These are phyloP conservation scores for Nigrospora sphaerica DNA, from an alignment of 2,329 filamentous ascomycete genomes.

Conservation along the genomic window DNA sequence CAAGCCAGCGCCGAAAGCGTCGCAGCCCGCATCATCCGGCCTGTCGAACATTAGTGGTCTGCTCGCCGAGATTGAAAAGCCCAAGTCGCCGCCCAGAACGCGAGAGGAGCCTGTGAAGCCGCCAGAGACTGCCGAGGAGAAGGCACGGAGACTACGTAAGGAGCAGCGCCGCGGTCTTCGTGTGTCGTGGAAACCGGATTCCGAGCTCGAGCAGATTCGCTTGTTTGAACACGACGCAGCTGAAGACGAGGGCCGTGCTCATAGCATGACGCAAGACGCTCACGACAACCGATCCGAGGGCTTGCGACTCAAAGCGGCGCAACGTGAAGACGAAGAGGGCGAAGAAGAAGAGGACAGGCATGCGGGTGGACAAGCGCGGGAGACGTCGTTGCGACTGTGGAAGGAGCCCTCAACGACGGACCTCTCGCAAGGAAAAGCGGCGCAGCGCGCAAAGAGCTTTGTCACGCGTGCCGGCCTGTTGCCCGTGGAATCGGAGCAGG, in stretches of 20 bases:
- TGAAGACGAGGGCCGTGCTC: slow-evolving; percentile 61
- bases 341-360: slow-evolving; percentile 47
- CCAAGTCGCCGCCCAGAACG: slow-evolving; percentile 40
- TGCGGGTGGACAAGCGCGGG: slow-evolving; percentile 52
- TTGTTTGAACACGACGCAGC: slow-evolving; percentile 66
- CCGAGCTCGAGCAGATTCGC: slow-evolving; percentile 58
- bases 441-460: slow-evolving; percentile 40
- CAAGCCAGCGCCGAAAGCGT: slow-evolving; percentile 35
- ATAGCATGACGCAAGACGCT: slow-evolving; percentile 64
- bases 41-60: slow-evolving; percentile 47
- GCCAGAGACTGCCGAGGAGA: slow-evolving; percentile 62
- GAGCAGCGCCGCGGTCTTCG: slow-evolving; percentile 63
- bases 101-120: slow-evolving; percentile 36
- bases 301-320: slow-evolving; percentile 38
- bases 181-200: slow-evolving; percentile 64
- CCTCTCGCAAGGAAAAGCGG: slow-evolving; percentile 38
- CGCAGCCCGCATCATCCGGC: slow-evolving; percentile 23
- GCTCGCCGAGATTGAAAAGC: slow-evolving; percentile 42
- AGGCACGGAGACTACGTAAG: slow-evolving; percentile 61
- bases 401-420: slow-evolving; percentile 38
- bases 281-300: slow-evolving; percentile 68
- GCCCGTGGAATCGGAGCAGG: slow-evolving; percentile 46
- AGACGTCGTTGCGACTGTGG: slow-evolving; percentile 47
- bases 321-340: slow-evolving; percentile 43
- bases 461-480: slow-evolving; percentile 46